These are phyloP conservation scores for Mollisiaceae sp. DNA, from an alignment of 2,329 filamentous ascomycete genomes.

Conservation along the genomic window DNA sequence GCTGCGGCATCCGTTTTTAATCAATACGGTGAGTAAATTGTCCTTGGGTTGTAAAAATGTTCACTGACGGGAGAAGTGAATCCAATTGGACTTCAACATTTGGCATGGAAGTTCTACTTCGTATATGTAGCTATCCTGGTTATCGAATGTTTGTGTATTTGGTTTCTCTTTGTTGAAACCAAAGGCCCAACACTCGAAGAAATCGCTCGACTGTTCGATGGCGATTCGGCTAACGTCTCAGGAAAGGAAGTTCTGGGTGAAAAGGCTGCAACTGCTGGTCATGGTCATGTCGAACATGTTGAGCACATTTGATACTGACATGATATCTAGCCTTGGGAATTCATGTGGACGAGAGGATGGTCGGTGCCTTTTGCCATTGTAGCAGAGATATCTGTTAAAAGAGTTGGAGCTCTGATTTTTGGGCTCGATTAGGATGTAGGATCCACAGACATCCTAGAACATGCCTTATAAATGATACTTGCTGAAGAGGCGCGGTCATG, in stretches of 20 bases:
- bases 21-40: constrained; percentile 27
- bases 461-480: neutral
- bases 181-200: constrained; percentile 43
- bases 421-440: neutral
- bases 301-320: neutral
- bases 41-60: too few species aligned
- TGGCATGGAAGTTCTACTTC: constrained; percentile 41
- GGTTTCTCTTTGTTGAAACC: constrained; percentile 44
- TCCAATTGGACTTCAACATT: constrained; percentile 28
- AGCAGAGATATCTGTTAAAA: too few species aligned
- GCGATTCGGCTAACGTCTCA: constrained; percentile 31
- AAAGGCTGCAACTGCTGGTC: neutral
- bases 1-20: constrained; percentile 27
- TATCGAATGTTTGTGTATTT: constrained; percentile 41
- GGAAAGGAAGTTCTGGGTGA: constrained; percentile 6
- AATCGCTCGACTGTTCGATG: constrained; percentile 41
- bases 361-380: too few species aligned
- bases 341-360: neutral
- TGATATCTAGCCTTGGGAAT: neutral
- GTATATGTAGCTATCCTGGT: constrained; percentile 41
- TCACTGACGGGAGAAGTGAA: constrained; percentile 22
- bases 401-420: too few species aligned
- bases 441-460: neutral
- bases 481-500: neutral
- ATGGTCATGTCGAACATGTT: neutral